A percentile compares a stretch with the other conserved stretches of the same genome.
These are phyloP conservation scores for Xylaria cubensis DNA, from an alignment of 495 filamentous ascomycete species.

Conservation along the genomic window DNA sequence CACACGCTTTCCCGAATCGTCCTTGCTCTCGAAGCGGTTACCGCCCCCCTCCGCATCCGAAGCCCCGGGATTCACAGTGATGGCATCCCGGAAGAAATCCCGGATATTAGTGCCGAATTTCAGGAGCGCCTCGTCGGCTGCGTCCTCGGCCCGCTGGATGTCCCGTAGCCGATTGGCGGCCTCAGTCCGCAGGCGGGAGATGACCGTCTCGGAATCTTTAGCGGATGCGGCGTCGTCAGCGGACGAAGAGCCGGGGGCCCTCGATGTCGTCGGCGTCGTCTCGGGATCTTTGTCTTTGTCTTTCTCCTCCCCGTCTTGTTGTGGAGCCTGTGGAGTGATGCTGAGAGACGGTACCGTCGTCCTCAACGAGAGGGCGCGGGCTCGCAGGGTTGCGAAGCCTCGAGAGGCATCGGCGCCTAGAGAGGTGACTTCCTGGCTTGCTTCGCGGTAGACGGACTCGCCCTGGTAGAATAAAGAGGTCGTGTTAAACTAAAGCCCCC, in stretches of 20 bases:
- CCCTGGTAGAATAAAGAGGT: conserved; percentile 50
- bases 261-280: conserved; percentile 50
- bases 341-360: conserved; percentile 44
- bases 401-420: conserved; percentile 83
- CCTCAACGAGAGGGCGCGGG: conserved; percentile 74
- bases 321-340: conserved; percentile 16
- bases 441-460: conserved; percentile 83
- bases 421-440: conserved; percentile 77
- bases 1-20: conserved; percentile 85
- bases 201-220: conserved; percentile 74
- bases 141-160: conserved; percentile 92
- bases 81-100: conserved; percentile 89
- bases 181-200: conserved; percentile 82
- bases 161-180: conserved; percentile 87
- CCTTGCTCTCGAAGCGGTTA: conserved; percentile 90
- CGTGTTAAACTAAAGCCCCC: conserved; percentile 20
- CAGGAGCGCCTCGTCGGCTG: conserved; percentile 94
- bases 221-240: conserved; percentile 57
- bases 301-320: conserved; percentile 34
- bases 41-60: conserved; percentile 49
- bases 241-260: conserved; percentile 43
- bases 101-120: conserved; percentile 91
- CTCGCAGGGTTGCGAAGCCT: conserved; percentile 78
- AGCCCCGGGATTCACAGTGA: conserved; percentile 74
- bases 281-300: conserved; percentile 46